Evolutionary conservation across 768 basidiomycete genomes (phyloP).

Genomic region (Kwoniella heveanensis): DNA sequence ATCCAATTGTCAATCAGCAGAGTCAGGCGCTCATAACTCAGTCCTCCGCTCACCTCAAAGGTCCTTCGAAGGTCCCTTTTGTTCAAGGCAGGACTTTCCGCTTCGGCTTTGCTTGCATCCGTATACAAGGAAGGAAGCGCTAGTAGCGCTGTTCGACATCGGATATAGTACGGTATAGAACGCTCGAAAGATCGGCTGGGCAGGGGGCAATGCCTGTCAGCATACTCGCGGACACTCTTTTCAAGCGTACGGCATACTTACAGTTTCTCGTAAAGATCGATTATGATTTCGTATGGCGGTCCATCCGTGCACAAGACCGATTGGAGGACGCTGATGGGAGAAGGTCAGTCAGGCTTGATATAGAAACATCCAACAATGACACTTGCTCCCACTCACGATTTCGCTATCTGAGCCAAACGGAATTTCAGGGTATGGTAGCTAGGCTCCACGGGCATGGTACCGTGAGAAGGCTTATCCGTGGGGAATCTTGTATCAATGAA

Average conservation of each 20-base stretch:
- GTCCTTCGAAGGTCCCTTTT: conserved; percentile 23
- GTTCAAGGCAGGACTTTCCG: conserved; percentile 23
- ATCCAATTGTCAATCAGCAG: too few relatives aligned
- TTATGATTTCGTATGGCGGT: conserved; percentile 1
- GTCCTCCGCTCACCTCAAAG: not conserved
- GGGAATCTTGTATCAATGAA: conserved; percentile 23
- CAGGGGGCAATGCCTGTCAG: not conserved
- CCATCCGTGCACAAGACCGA: conserved; percentile 3
- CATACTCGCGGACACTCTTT: too few relatives aligned
- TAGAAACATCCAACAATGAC: not conserved
- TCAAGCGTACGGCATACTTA: too few relatives aligned
- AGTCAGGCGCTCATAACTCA: too few relatives aligned
- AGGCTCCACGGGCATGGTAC: not conserved
- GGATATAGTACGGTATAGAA: conserved; percentile 22
- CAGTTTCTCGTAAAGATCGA: conserved; percentile 14
- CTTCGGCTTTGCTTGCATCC: conserved; percentile 16
- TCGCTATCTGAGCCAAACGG: conserved; percentile 13
- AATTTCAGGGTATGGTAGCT: conserved; percentile 22
- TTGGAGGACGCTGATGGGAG: conserved; percentile 11
- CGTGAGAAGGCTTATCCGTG: conserved; percentile 5
- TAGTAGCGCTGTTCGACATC: conserved; percentile 29
- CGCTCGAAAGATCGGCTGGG: conserved; percentile 20
- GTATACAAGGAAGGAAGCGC: conserved; percentile 30
- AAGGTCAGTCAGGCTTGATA: not conserved
- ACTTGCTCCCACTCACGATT: not conserved